phyloP scores from a whole-genome alignment of 768 basidiomycete genomes.

The Russula ochroleuca region DNA sequence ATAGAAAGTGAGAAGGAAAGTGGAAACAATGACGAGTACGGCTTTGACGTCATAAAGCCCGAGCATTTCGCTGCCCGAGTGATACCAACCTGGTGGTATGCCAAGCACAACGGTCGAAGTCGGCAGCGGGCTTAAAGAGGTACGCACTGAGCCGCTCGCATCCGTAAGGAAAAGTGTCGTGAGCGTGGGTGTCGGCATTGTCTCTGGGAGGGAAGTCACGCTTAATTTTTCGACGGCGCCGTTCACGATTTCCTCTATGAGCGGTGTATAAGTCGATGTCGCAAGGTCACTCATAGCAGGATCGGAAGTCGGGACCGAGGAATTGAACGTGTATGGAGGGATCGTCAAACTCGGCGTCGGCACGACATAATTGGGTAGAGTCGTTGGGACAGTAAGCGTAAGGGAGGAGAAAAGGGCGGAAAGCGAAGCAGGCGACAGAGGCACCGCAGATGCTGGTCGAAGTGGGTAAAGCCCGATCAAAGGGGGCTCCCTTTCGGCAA shows the following conservation, averaged over 20 bases:
- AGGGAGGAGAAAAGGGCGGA: slow-evolving; percentile 53
- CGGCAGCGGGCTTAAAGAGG: slow-evolving; percentile 48
- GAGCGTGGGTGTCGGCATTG: slow-evolving; percentile 48
- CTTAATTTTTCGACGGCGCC: slow-evolving; percentile 37
- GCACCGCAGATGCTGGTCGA: slow-evolving; percentile 39
- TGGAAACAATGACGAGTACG: slow-evolving; percentile 2
- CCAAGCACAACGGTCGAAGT: slow-evolving; percentile 54
- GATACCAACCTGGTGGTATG: slow-evolving; percentile 50
- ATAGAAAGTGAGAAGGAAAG: slow-evolving; percentile 6
- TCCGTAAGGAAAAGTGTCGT: slow-evolving; percentile 58
- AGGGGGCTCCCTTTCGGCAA: slow-evolving; percentile 67
- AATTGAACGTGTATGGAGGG: slow-evolving; percentile 64
- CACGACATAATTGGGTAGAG: slow-evolving; percentile 66
- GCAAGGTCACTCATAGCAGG: slow-evolving; percentile 57
- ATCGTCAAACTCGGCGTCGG: slow-evolving; percentile 60
- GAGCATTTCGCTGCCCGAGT: background rate
- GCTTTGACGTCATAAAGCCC: background rate
- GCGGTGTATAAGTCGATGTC: slow-evolving; percentile 63
- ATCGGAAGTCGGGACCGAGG: slow-evolving; percentile 48
- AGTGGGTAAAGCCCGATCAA: slow-evolving; percentile 73
- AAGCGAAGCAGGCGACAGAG: slow-evolving; percentile 38
- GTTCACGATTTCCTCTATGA: slow-evolving; percentile 35
- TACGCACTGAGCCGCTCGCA: slow-evolving; percentile 48
- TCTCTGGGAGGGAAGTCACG: slow-evolving; percentile 52
- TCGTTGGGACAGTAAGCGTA: slow-evolving; percentile 62